Evolutionary conservation across 768 basidiomycete genomes (phyloP).

Genomic region (Macrolepiota fuliginosa): DNA sequence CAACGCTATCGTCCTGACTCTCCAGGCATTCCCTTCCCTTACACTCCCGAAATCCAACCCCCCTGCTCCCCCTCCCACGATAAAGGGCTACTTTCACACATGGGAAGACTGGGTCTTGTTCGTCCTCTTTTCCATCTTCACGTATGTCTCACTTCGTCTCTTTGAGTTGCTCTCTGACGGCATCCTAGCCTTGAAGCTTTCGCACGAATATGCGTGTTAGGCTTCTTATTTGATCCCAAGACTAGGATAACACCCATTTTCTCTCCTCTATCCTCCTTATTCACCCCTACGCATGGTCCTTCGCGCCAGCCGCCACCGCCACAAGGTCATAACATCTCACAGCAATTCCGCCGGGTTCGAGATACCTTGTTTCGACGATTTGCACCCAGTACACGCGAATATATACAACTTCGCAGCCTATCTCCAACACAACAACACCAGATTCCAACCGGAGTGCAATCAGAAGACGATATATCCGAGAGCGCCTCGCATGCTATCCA

Average conservation of each 20-base stretch:
- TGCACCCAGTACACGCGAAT: conserved; percentile 33
- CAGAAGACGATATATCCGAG: conserved; percentile 26
- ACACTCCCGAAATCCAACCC: conserved; percentile 46
- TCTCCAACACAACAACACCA: conserved; percentile 4
- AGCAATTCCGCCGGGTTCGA: conserved; percentile 44
- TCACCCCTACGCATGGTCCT: conserved; percentile 25
- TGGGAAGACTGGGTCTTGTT: conserved; percentile 95
- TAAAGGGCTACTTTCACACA: conserved; percentile 76
- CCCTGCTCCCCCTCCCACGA: conserved; percentile 34
- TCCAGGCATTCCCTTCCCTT: conserved; percentile 69
- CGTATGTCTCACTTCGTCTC: conserved; percentile 44
- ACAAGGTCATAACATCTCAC: conserved; percentile 42
- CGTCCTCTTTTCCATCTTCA: conserved; percentile 79
- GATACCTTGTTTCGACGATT: conserved; percentile 54
- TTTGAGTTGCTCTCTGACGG: conserved; percentile 11
- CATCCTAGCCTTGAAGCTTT: conserved; percentile 71
- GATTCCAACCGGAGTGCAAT: conserved; percentile 9
- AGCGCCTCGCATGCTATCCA: conserved; percentile 33
- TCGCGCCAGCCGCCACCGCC: conserved; percentile 35
- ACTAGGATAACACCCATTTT: conserved; percentile 51
- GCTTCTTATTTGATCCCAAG: conserved; percentile 84
- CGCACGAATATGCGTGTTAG: conserved; percentile 86
- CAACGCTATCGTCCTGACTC: conserved; percentile 78
- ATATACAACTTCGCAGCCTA: conserved; percentile 16
- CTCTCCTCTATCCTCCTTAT: conserved; percentile 32